Conservation (phyloP, 2,329 filamentous ascomycete genomes). For the Fusarium ramigenum region DNA sequence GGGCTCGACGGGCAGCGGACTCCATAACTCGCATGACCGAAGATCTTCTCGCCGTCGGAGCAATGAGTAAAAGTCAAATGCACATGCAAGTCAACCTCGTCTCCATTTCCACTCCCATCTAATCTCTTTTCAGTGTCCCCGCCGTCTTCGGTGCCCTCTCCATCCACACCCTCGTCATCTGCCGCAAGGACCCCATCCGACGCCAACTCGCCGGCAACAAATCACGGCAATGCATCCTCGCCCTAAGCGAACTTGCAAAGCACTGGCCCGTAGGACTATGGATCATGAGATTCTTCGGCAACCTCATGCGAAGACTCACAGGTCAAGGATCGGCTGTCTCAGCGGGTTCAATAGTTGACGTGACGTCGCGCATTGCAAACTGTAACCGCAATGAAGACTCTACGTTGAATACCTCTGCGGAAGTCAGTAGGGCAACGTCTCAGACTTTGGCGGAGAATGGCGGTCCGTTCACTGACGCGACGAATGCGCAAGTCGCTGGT, state of each 20-base stretch:
- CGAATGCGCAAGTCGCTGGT: neutral
- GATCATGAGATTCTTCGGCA: constrained; percentile 32
- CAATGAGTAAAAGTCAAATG: constrained; percentile 21
- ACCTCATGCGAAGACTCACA: constrained; percentile 26
- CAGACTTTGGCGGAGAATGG: neutral
- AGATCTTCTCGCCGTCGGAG: constrained; percentile 16
- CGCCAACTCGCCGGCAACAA: constrained; percentile 36
- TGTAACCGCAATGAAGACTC: neutral
- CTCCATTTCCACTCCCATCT: neutral
- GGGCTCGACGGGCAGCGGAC: constrained; percentile 22
- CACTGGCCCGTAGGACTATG: constrained; percentile 33
- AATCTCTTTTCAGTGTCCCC: neutral
- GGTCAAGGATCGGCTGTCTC: constrained; percentile 13
- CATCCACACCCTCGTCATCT: constrained; percentile 32
- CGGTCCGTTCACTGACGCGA: neutral
- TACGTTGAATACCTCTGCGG: accelerated
- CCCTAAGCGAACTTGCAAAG: constrained; percentile 28
- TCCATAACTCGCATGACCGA: constrained; percentile 29
- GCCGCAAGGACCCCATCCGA: constrained; percentile 18
- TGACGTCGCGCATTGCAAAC: constrained; percentile 10
- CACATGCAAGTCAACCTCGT: neutral
- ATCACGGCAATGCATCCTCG: constrained; percentile 36
- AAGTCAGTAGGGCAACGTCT: neutral
- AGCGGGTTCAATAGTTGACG: constrained; percentile 15
- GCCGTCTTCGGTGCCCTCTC: constrained; percentile 31